Base-by-base conservation (phyloP, 164 flowering plant genomes). In the Liquidambar formosana region DNA sequence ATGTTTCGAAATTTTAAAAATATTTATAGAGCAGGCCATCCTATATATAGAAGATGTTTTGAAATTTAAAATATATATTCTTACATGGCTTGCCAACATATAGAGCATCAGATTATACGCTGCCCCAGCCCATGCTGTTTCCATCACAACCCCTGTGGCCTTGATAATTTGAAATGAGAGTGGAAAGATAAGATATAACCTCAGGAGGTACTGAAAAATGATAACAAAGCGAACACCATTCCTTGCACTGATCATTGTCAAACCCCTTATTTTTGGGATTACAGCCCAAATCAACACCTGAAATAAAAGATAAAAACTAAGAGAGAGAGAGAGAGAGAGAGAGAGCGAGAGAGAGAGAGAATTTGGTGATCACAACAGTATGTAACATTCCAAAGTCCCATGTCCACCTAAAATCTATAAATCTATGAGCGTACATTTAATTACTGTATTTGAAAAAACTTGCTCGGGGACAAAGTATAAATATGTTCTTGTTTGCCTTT, bases 121-220 rank as follows among this genome's bases (percentile, higher is more conserved):
- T 14, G 96, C 98, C 0, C 96, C 95, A 14, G 88, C 93, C 98
- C 96, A 93, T n/a, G 97, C 89, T 43, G 86, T 86, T 79, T 85
- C 88, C 16, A 81, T 79, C 70, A 91, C 77, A 59, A 87, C 88
- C 5, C 97, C 97, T 10, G 88, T 77, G 14, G 94, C 71, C 75
- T 84, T 88, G 68, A 82, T 76, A 28, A 89, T 86, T 80, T 89
- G 81, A 14, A 84, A 78, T 18, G 89, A 85, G 28, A 91, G 85
- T 10, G 94, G 96, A 75, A 86, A 86, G 12, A 84, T 88, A 26
- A 87, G 85, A 71, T 71, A 86, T 4, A 93, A 76, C 76, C 98
- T 79, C 23, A 84, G 81, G 5, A 88, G 68, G 74, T 87, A 93
- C 78, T 93, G 98, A 48, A 83, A 75, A 18, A 93, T 76, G 67